Conservation (phyloP, 2,329 filamentous ascomycete genomes). For the Colletotrichum sp. region DNA sequence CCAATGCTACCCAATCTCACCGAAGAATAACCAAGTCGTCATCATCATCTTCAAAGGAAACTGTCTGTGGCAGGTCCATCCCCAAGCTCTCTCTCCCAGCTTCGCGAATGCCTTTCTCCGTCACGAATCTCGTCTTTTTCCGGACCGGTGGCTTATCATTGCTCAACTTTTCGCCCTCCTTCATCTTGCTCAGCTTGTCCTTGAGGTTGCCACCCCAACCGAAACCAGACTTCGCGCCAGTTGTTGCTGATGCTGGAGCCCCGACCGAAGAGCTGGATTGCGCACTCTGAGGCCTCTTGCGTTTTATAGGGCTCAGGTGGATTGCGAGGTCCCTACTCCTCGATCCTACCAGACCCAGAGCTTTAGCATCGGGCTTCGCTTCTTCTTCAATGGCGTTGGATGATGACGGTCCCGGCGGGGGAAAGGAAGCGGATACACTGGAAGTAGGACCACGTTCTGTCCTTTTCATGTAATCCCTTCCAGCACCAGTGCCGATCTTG, state of each 20-base stretch:
- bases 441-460: slow-evolving; percentile 19
- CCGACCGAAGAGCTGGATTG: slow-evolving; percentile 36
- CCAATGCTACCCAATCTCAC: slow-evolving; percentile 4
- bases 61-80: slow-evolving; percentile 40
- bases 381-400: slow-evolving; percentile 28
- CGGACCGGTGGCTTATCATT: slow-evolving; percentile 52
- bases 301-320: slow-evolving; percentile 64
- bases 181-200: slow-evolving; percentile 66
- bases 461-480: slow-evolving; percentile 71
- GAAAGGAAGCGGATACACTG: background rate
- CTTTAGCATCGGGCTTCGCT: slow-evolving; percentile 45
- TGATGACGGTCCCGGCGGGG: background rate
- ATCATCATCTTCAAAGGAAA: slow-evolving; percentile 42
- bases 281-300: slow-evolving; percentile 62
- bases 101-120: slow-evolving; percentile 77
- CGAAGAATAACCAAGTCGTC: slow-evolving; percentile 54
- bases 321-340: slow-evolving; percentile 49
- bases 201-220: slow-evolving; percentile 64
- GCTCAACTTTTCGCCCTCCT: slow-evolving; percentile 56
- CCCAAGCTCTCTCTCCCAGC: slow-evolving; percentile 77
- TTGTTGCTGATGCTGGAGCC: slow-evolving; percentile 21
- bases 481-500: slow-evolving; percentile 67
- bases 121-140: slow-evolving; percentile 82
- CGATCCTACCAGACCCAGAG: slow-evolving; percentile 45
- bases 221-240: slow-evolving; percentile 34